Evolutionary conservation across 1,139 yeast species (phyloP), one percentile per base, ranked within the genome.

Genomic region (Scheffersomyces stambukii): DNA sequence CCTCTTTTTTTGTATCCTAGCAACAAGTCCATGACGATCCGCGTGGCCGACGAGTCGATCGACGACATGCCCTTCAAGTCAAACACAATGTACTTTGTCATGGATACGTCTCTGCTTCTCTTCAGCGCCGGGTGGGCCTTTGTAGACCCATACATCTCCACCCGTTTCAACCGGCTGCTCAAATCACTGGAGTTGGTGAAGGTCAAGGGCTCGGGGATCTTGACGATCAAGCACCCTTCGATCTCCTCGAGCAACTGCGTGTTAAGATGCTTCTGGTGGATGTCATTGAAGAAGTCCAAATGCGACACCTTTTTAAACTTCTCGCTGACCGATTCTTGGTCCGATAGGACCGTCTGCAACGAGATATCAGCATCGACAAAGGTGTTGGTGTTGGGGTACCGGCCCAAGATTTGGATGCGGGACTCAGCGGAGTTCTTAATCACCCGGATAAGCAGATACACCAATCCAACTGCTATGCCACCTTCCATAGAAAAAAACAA

Each of bases 151-250:
- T 84, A 88, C 46, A 77, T 60, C 48, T 91, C 97, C 13, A 91
- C 70, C 31, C 97, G 62, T 33, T 77, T 71, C 30, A 91, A 63
- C 16, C 97, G 63, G 27, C 81, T 67, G 36, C 83, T 77, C 41
- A 91, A 63, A 49, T 89, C 96, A 36, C 81, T 84, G 11, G 94
- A 76, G 50, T 91, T 91, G 21, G 96, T 88, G 54, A 91, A 91
- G 1, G 95, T 86, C 34, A 91, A 61, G 1, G 97, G 96, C 48
- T 91, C 97, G 0, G 97, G 94, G 21, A 91, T 77, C 43, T 81
- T 85, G 19, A 89, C 82, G 25, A 89, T 81, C 28, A 91, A 63
- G 46, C 95, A 84, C 1, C 94, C 95, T 47, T 84, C 91, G 25
- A 85, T 68, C 40, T 85, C 89, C 47, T 84, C 91, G 18, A 81